phyloP scores from a whole-genome alignment of 768 basidiomycete genomes.

The Serendipita indica region DNA sequence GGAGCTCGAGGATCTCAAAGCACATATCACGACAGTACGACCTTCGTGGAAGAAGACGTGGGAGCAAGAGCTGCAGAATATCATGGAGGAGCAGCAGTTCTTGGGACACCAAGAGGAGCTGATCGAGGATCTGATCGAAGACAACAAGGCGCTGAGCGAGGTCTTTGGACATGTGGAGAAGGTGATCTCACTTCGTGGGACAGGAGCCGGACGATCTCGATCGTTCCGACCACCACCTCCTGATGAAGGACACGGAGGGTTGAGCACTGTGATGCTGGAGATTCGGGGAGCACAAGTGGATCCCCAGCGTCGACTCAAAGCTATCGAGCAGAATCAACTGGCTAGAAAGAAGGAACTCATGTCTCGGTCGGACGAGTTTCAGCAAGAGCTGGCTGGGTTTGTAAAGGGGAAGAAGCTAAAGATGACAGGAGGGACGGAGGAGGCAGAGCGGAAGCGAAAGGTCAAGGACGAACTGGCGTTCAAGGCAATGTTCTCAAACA shows the following conservation, averaged over 20 bases:
- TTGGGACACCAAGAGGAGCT: conserved; percentile 87
- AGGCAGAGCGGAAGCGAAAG: conserved; percentile 76
- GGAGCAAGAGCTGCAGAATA: conserved; percentile 90
- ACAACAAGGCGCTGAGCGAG: conserved; percentile 76
- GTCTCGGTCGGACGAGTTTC: conserved; percentile 63
- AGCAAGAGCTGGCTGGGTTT: conserved; percentile 72
- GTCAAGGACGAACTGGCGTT: conserved; percentile 69
- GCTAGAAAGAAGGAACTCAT: conserved; percentile 62
- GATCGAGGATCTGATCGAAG: conserved; percentile 73
- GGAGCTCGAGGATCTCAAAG: conserved; percentile 62
- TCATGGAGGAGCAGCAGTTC: conserved; percentile 94
- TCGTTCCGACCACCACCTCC: conserved; percentile 45
- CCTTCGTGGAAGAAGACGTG: conserved; percentile 99
- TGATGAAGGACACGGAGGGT: conserved; percentile 52
- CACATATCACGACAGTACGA: conserved; percentile 77
- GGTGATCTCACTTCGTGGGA: conserved; percentile 56
- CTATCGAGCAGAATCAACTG: conserved; percentile 81
- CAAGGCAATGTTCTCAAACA: conserved; percentile 63
- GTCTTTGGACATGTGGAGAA: conserved; percentile 87
- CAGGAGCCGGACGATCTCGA: conserved; percentile 26
- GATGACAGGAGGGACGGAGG: conserved; percentile 92
- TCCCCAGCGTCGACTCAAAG: conserved; percentile 72
- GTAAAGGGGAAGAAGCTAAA: conserved; percentile 77
- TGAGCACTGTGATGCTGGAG: conserved; percentile 78
- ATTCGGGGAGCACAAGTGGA: conserved; percentile 73